These are phyloP conservation scores for Solanum corneliomulleri DNA, from an alignment of 257 asterid species.

Conservation along the genomic window DNA sequence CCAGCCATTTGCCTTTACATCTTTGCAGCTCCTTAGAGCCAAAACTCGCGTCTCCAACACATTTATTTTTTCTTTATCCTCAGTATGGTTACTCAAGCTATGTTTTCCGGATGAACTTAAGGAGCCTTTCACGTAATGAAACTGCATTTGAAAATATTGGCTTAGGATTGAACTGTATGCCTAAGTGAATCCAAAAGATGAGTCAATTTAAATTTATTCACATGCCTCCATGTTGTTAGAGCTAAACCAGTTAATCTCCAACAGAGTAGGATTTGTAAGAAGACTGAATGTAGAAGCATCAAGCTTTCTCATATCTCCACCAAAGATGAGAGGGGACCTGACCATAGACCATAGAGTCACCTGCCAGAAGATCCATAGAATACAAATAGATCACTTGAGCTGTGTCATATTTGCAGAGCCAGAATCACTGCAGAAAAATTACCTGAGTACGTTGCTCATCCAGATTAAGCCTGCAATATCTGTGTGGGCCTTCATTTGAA, in stretches of 20 bases:
- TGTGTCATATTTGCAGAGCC: background rate
- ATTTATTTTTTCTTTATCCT: background rate
- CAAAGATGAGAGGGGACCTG: slow-evolving; percentile 90
- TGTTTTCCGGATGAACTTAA: background rate
- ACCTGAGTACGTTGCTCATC: slow-evolving; percentile 88
- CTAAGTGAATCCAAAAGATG: background rate
- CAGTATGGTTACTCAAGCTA: background rate
- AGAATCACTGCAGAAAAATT: background rate
- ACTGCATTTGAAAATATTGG: slow-evolving; percentile 31
- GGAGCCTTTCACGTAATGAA: slow-evolving; percentile 34
- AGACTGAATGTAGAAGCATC: slow-evolving; percentile 42
- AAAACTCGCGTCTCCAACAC: slow-evolving; percentile 13
- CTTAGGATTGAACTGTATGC: slow-evolving; percentile 1
- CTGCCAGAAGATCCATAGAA: slow-evolving; percentile 24
- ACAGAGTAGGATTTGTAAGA: slow-evolving; percentile 69
- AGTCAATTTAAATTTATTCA: background rate
- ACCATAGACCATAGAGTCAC: slow-evolving; percentile 92
- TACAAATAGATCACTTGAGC: background rate
- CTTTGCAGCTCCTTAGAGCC: slow-evolving; percentile 59
- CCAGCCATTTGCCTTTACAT: slow-evolving; percentile 59
- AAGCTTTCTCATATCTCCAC: slow-evolving; percentile 86
- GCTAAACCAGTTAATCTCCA: slow-evolving; percentile 79
- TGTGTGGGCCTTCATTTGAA: slow-evolving; percentile 70
- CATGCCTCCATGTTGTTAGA: slow-evolving; percentile 78
- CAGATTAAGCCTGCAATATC: slow-evolving; percentile 42